A percentile compares a stretch with the other conserved stretches of the same genome.
These are phyloP conservation scores for Coriolopsis trogii DNA, from an alignment of 1,284 basidiomycete species.

Conservation along the genomic window DNA sequence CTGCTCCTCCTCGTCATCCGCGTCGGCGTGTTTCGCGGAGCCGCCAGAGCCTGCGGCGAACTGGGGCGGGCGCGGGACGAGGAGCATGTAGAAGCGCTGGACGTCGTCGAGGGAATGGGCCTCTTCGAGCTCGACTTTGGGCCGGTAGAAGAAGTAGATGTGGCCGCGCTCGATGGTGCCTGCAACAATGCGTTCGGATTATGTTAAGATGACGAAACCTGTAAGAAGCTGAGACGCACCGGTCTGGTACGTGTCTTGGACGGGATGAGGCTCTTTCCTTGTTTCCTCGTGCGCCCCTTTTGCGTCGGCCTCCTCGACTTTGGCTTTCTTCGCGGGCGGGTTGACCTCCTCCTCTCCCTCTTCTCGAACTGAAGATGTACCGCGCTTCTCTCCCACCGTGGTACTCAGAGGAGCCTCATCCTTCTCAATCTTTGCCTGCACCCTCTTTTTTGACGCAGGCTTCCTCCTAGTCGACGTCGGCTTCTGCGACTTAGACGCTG, in stretches of 20 bases:
- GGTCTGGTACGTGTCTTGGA: constrained; percentile 18
- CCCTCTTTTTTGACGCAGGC: constrained; percentile 4
- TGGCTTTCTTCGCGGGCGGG: constrained; percentile 28
- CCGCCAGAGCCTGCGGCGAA: constrained; percentile 34
- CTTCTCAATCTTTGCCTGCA: constrained; percentile 5
- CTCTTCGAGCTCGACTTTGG: constrained; percentile 60
- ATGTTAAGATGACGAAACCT: no score
- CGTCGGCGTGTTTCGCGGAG: constrained; percentile 19
- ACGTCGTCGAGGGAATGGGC: constrained; percentile 61
- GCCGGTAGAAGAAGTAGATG: constrained; percentile 72
- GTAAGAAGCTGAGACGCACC: no score
- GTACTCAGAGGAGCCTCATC: constrained; percentile 5
- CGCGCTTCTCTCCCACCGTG: constrained; percentile 23
- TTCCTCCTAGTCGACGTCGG: constrained; percentile 12
- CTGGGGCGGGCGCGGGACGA: constrained; percentile 55
- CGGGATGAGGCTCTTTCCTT: constrained; percentile 10
- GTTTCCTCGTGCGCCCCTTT: constrained; percentile 16
- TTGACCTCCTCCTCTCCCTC: constrained; percentile 14
- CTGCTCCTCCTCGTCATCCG: constrained; percentile 30
- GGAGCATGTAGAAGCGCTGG: constrained; percentile 62
- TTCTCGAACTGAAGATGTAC: constrained; percentile 9
- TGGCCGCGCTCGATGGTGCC: constrained; percentile 60
- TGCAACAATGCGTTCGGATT: constrained; percentile 25
- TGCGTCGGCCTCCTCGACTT: constrained; percentile 15
- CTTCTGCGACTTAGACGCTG: constrained; percentile 18